A percentile compares a stretch with the other conserved stretches of the same genome.
These are phyloP conservation scores for Caryopteris hybrid DNA, from an alignment of 305 asterid genomes.

Conservation along the genomic window DNA sequence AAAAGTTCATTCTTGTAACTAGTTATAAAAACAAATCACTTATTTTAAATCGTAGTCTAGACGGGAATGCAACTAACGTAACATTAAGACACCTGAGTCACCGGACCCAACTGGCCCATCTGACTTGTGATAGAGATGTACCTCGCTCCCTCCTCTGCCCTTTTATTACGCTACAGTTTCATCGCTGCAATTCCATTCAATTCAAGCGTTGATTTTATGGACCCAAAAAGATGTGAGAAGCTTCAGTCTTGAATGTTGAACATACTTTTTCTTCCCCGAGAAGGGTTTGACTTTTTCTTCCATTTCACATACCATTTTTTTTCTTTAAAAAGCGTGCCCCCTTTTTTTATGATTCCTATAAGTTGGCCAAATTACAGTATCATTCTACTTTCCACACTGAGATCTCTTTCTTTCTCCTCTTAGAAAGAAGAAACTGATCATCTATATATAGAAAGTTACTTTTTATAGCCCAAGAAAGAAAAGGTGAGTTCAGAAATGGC, in stretches of 20 bases:
- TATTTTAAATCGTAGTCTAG: no score
- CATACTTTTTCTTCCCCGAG: slow-evolving; percentile 14
- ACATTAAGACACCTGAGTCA: no score
- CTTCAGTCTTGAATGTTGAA: slow-evolving; percentile 40
- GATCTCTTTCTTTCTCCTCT: no score
- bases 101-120: no score
- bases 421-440: no score
- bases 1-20: no score
- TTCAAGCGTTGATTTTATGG: slow-evolving; percentile 41
- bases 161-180: neutral
- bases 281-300: slow-evolving; percentile 32
- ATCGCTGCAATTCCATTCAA: neutral
- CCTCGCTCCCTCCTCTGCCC: neutral
- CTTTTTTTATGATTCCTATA: slow-evolving; percentile 4
- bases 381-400: no score
- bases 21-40: no score
- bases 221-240: slow-evolving; percentile 20
- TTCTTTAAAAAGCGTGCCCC: neutral
- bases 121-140: no score
- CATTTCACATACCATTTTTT: neutral
- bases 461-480: neutral
- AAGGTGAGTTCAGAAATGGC: slow-evolving; percentile 23
- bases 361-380: slow-evolving; percentile 8
- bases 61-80: no score
- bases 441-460: no score